Conservation (phyloP, 2,329 filamentous ascomycete genomes). For the Dactylellina drechsleri region DNA sequence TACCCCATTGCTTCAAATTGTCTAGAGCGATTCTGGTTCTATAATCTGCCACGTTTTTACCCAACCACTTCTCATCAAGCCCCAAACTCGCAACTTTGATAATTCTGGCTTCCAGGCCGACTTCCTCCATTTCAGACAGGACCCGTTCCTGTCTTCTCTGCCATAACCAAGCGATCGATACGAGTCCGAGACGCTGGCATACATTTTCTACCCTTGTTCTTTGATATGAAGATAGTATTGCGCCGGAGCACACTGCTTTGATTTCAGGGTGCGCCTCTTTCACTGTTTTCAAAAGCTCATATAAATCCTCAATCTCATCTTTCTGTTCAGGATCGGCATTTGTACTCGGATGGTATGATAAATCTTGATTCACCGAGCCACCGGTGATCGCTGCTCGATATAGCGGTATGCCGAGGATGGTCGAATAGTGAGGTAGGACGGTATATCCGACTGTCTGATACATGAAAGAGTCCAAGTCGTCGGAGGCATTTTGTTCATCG, state of each 20-base stretch:
- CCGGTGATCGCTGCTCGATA: constrained; percentile 83
- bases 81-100: constrained; percentile 95
- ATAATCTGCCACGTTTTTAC: constrained; percentile 77
- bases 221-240: constrained; percentile 94
- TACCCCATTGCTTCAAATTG: constrained; percentile 63
- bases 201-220: constrained; percentile 94
- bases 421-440: constrained; percentile 83
- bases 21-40: constrained; percentile 65
- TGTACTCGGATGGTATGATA: constrained; percentile 71
- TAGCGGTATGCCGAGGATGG: constrained; percentile 81
- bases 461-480: constrained; percentile 96
- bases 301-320: constrained; percentile 90
- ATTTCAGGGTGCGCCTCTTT: constrained; percentile 77
- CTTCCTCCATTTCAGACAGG: constrained; percentile 80
- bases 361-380: constrained; percentile 73
- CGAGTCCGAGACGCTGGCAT: constrained; percentile 81
- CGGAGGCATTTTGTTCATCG: constrained; percentile 35
- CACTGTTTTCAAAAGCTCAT: constrained; percentile 77
- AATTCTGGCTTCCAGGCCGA: constrained; percentile 85
- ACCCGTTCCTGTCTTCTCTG: constrained; percentile 69
- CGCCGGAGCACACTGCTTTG: constrained; percentile 88
- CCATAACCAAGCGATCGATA: constrained; percentile 89
- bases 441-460: constrained; percentile 96
- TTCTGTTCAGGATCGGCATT: constrained; percentile 41
- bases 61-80: constrained; percentile 81